A percentile compares a stretch with the other conserved stretches of the same genome.
These are phyloP conservation scores for Chlorella sp. DNA, from an alignment of 139 green algal species.

Conservation along the genomic window DNA sequence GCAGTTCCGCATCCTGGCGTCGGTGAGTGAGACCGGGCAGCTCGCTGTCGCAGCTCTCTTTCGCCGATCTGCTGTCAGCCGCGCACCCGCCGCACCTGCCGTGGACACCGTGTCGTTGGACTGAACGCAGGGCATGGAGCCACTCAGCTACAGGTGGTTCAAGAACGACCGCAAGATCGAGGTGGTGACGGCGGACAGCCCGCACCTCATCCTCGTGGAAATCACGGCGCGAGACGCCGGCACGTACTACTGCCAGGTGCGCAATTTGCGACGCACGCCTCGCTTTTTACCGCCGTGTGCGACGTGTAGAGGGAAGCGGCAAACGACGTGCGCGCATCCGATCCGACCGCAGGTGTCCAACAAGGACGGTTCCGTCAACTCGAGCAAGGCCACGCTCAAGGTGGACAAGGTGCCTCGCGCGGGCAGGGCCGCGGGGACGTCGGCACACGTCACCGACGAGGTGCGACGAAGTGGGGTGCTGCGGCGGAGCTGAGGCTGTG, in stretches of 20 bases:
- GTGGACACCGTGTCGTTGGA: neutral
- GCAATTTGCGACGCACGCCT: no score
- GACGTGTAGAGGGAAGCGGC: neutral
- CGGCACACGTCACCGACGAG: neutral
- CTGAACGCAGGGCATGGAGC: constrained; percentile 37
- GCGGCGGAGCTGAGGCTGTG: neutral
- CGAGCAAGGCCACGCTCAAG: constrained; percentile 30
- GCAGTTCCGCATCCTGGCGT: constrained; percentile 28
- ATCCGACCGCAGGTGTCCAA: constrained; percentile 35
- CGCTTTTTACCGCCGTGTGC: no score
- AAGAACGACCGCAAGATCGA: constrained; percentile 38
- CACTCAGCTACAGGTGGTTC: constrained; percentile 52
- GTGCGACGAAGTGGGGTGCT: neutral
- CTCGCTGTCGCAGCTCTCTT: neutral
- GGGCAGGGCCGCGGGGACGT: constrained; percentile 2
- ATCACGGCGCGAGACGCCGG: constrained; percentile 12
- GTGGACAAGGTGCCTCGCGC: constrained; percentile 20
- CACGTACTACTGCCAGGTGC: constrained; percentile 23
- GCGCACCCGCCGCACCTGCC: neutral
- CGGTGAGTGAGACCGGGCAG: constrained; percentile 18
- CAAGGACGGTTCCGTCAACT: constrained; percentile 35
- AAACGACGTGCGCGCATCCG: no score
- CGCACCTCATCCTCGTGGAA: constrained; percentile 39
- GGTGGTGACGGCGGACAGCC: constrained; percentile 31
- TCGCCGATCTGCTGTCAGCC: neutral